Base-by-base conservation (phyloP, 306 rosid genomes). In the Corylus avellana region DNA sequence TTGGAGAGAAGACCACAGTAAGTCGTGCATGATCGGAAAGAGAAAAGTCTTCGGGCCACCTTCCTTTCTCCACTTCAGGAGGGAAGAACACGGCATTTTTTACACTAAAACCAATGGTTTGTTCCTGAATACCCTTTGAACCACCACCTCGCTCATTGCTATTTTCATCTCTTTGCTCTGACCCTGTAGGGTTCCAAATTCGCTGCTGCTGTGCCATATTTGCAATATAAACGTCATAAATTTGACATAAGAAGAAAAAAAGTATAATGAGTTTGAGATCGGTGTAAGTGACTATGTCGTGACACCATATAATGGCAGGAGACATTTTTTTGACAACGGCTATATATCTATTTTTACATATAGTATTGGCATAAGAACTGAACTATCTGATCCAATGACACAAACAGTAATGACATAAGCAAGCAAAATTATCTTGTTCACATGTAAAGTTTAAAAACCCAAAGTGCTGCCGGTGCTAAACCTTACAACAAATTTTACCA, bases 11-110 rank as follows among this genome's bases (percentile, higher is more conserved):
- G 0, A 90, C 97, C 74, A 92, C 98, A 0, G 98, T 94, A 55
- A 94, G 97, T 47, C 93, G 86, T 29, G 98, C 98, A 72, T 94
- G 98, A 83, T 94, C 98, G 3, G 98, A 94, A 47, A 94, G 97
- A 37, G 88, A 91, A 75, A 91, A 94, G 80, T 94, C 89, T 42
- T 94, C 97, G 1, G 98, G 98, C 98, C 98, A 94, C 51, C 84
- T 87, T 76, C 98, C 98, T 78, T 82, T 92, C 92, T 94, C 98
- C 49, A 85, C 97, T 75, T 94, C 98, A 16, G 97, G 90, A 78
- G 98, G 98, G 82, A 85, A 94, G 64, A 94, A 74, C 51, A 91
- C 96, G 46, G 98, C 98, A 51, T 94, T 87, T 82, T 94, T 89
- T 1, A 94, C 88, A 49, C 90, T 87, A 51, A 94, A 94, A 66